Evolutionary conservation across 495 filamentous ascomycete species (phyloP), one percentile per base, ranked within the genome.

Genomic region (Hyaloscypha variabilis): DNA sequence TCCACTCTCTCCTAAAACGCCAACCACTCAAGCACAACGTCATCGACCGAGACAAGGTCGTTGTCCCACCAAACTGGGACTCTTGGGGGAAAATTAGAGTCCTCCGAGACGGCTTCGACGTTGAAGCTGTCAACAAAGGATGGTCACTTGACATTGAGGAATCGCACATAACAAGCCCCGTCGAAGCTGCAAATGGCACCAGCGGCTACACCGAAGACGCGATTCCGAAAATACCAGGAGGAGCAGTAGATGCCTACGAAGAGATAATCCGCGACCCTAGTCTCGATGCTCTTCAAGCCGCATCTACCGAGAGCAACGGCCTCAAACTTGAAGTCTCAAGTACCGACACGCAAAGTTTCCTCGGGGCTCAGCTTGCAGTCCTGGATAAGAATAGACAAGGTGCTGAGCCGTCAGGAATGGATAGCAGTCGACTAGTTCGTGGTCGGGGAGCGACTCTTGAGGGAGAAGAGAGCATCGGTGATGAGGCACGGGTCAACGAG

Each of bases 81-180:
- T 97, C 93, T 0, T 97, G 94, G 93, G 94, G 92, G 29, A 99
- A 98, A 77, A 97, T 99, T 64, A 85, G 94, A 24, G 91, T 97
- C 49, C 80, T 98, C 21, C 83, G 91, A n/a, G 96, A 97, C 78
- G 91, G 90, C 17, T 98, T 97, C 72, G 92, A 97, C 66, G 90
- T 96, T 52, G 95, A 99, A 78, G 85, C 83, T 6, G 85, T 94
- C 34, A 94, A 90, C 71, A 87, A 85, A 54, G 91, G 88, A 21
- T 97, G 94, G 94, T 87, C 87, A 21, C 82, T 90, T 55, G 94
- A 97, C 69, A 88, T 95, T 60, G 83, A 90, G 64, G 83, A 86
- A 52, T 28, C 57, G 5, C 46, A 46, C 26, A 6, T 49, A n/a
- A 2, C 50, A 24, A 46, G 39, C 39, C 11, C 11, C 34, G 62